Evolutionary conservation across 306 rosid genomes (phyloP).

Genomic region (Casuarina equisetifolia): DNA sequence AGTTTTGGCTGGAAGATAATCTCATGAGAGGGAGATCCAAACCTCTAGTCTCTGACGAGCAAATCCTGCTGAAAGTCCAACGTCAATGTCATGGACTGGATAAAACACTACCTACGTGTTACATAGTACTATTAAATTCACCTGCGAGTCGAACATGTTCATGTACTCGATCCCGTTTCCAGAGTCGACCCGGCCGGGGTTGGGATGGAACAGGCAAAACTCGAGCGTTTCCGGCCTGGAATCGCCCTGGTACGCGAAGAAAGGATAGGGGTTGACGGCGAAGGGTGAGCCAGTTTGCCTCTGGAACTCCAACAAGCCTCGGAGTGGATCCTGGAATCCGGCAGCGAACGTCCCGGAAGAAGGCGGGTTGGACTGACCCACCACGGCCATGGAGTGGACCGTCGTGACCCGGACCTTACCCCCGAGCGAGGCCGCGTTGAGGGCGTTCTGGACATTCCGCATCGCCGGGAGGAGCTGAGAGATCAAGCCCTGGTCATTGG

Average conservation of each 20-base stretch:
- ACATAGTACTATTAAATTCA: conserved; percentile 14
- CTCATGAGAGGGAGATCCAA: neutral
- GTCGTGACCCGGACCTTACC: conserved; percentile 71
- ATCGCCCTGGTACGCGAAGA: conserved; percentile 80
- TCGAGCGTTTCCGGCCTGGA: conserved; percentile 78
- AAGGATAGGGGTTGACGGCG: conserved; percentile 80
- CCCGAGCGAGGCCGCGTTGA: conserved; percentile 47
- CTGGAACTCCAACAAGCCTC: conserved; percentile 47
- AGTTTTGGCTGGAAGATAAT: too few species aligned
- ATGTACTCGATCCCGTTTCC: conserved; percentile 72
- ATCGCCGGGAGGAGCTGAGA: too few species aligned
- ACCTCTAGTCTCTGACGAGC: neutral
- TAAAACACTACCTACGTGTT: neutral
- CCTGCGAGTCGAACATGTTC: conserved; percentile 98
- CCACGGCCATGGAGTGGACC: conserved; percentile 79
- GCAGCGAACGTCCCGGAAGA: conserved; percentile 71
- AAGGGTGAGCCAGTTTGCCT: conserved; percentile 66
- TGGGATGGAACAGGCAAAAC: conserved; percentile 76
- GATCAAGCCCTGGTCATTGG: too few species aligned
- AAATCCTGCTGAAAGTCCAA: neutral
- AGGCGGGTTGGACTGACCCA: conserved; percentile 77
- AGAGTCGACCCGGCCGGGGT: conserved; percentile 81
- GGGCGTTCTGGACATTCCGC: conserved; percentile 65
- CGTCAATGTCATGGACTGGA: conserved; percentile 13
- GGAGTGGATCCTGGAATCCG: conserved; percentile 35